These are phyloP conservation scores for Monilinia fructicola DNA, from an alignment of 2,329 filamentous ascomycete species.

Conservation along the genomic window DNA sequence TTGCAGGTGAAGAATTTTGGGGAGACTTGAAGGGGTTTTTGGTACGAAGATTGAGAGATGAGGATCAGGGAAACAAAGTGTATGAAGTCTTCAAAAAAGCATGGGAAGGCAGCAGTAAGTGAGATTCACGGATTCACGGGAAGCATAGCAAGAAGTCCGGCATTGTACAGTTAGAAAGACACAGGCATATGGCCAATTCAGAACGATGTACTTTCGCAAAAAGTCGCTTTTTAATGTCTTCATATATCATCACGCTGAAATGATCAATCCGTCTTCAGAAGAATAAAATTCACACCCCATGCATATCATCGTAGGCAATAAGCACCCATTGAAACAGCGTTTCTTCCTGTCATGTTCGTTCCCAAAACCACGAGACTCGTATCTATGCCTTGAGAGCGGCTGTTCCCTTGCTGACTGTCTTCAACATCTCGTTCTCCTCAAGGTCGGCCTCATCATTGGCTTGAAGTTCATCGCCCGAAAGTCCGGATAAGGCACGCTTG, in stretches of 20 bases:
- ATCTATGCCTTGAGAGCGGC: constrained; percentile 21
- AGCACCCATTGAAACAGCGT: constrained; percentile 37
- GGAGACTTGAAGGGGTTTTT: constrained; percentile 78
- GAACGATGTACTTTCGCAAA: constrained; percentile 18
- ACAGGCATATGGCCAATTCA: constrained; percentile 10
- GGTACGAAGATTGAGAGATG: constrained; percentile 74
- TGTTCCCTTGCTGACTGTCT: constrained; percentile 58
- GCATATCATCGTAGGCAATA: constrained; percentile 30
- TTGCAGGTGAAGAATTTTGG: constrained; percentile 81
- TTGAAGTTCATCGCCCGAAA: constrained; percentile 71
- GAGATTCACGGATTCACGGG: constrained; percentile 17
- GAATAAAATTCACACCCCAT: constrained; percentile 19
- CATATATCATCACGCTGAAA: constrained; percentile 25
- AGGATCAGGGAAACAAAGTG: constrained; percentile 61
- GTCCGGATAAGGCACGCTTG: constrained; percentile 74
- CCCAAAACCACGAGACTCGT: constrained; percentile 17
- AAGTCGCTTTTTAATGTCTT: constrained; percentile 26
- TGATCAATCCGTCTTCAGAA: constrained; percentile 23
- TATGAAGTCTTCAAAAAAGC: constrained; percentile 67
- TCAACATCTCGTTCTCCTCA: constrained; percentile 71
- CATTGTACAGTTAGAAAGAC: constrained; percentile 18
- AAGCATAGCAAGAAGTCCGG: constrained; percentile 32
- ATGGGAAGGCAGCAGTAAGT: constrained; percentile 40
- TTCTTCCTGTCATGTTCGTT: constrained; percentile 19
- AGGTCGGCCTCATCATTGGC: constrained; percentile 83